These are phyloP conservation scores for Xerocomellus amylosporus DNA, from an alignment of 768 basidiomycete genomes.

Conservation along the genomic window DNA sequence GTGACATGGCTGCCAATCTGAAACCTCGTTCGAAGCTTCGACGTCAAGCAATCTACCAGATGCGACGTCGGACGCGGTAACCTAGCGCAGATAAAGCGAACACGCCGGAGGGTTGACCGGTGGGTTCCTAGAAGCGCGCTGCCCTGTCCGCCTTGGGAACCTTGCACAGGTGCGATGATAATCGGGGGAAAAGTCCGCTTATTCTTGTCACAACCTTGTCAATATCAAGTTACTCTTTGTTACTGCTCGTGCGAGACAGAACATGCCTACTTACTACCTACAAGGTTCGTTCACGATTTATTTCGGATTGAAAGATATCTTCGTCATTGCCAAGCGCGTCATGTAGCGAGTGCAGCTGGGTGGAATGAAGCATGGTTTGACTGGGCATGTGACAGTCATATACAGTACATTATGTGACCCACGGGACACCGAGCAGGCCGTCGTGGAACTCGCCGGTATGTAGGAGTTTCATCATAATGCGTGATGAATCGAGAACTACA, in stretches of 20 bases:
- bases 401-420: background rate
- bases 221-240: too few relatives aligned
- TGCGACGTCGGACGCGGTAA: background rate
- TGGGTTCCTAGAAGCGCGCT: background rate
- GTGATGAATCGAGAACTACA: background rate
- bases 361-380: background rate
- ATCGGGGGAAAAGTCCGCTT: background rate
- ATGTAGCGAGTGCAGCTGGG: too few relatives aligned
- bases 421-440: background rate
- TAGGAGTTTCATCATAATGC: background rate
- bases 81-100: background rate
- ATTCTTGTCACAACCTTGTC: too few relatives aligned
- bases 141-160: constrained; percentile 1
- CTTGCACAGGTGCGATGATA: background rate
- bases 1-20: background rate
- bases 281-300: too few relatives aligned
- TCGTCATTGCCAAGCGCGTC: background rate
- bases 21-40: background rate
- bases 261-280: too few relatives aligned
- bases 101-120: background rate
- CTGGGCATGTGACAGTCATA: background rate
- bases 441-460: background rate
- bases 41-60: background rate
- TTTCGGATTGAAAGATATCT: too few relatives aligned
- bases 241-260: too few relatives aligned